Evolutionary conservation across 805 yeast species (phyloP), one percentile per base, ranked within the genome.

Genomic region (Kuraishia piskuri): DNA sequence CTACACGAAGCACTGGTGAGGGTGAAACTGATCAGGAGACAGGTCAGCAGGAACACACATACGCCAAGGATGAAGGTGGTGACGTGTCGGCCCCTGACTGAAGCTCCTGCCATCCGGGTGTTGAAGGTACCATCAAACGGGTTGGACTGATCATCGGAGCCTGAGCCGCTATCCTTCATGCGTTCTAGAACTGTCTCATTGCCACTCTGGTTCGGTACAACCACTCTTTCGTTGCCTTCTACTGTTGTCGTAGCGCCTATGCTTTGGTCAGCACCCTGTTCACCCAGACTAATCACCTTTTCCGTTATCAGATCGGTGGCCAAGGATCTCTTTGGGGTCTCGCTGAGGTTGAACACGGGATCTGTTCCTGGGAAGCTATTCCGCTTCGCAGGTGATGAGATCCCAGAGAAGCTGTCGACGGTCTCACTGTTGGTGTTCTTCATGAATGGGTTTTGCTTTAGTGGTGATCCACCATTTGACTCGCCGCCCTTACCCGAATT

Each of bases 1-100:
- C 66, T 57, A 55, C 80, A 77, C 0, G 78, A 58, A 46, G 62
- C 55, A 40, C 60, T 57, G 9, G 57, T 56, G 6, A 64, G 25
- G 40, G 17, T 31, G 40, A 31, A 31, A 17, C 44, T 19, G 5
- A 40, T 47, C 48, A 50, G 19, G 23, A 50, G 3, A 22, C 22
- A 20, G n/a, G 22, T 14, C 5, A 22, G 7, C 23, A 50, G 21
- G 12, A 49, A 49, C 51, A 37, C 25, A 7, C 24, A n/a, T 23
- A 46, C 17, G 4, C 24, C 49, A 46, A 8, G 8, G 9, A 21
- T 31, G 17, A 31, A 31, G 17, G 17, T 31, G 17, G 40, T 31
- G 40, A 31, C 17, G 17, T 31, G 40, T 12, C 40, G 40, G 40
- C n/a, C 40, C 17, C 40, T 6, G 40, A n/a, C 14, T 31, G 40